phyloP scores from a whole-genome alignment of 192 early-diverging fungal genomes.

The Coemansia sp. region DNA sequence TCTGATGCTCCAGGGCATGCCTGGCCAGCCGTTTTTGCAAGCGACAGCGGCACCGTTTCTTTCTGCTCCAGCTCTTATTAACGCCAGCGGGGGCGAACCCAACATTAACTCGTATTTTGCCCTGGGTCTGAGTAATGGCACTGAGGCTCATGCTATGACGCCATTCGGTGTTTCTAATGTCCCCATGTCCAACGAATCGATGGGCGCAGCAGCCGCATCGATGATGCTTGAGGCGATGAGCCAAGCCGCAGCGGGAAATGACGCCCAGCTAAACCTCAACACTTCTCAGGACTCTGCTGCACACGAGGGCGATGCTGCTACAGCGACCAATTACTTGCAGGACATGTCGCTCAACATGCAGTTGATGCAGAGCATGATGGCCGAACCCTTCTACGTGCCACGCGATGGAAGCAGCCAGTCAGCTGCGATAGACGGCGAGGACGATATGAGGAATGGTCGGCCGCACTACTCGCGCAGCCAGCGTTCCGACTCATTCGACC shows the following conservation, averaged over 20 bases:
- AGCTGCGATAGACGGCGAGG: background rate
- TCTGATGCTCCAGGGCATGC: constrained; percentile 7
- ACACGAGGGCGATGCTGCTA: background rate
- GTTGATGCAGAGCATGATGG: constrained; percentile 48
- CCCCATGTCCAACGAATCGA: background rate
- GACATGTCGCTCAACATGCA: constrained; percentile 40
- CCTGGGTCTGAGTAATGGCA: constrained; percentile 16
- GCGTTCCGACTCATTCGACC: constrained; percentile 45
- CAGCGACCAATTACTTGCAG: background rate
- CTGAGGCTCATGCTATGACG: constrained; percentile 13
- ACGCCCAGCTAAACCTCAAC: background rate
- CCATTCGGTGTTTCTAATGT: constrained; percentile 14
- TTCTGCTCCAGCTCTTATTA: constrained; percentile 52
- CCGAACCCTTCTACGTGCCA: constrained; percentile 26
- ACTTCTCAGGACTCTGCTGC: background rate
- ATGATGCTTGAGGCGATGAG: constrained; percentile 26
- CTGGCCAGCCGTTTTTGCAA: background rate
- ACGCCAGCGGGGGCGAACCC: constrained; percentile 44
- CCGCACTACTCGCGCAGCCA: constrained; percentile 23
- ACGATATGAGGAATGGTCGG: background rate
- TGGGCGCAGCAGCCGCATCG: constrained; percentile 9
- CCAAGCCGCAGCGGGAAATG: constrained; percentile 16
- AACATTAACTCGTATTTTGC: constrained; percentile 48
- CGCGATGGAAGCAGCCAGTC: background rate
- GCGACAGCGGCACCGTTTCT: constrained; percentile 34